A percentile compares a stretch with the other conserved stretches of the same genome.
Conservation (phyloP, 2,329 filamentous ascomycete species). For the Herpomyces periplanetae region DNA sequence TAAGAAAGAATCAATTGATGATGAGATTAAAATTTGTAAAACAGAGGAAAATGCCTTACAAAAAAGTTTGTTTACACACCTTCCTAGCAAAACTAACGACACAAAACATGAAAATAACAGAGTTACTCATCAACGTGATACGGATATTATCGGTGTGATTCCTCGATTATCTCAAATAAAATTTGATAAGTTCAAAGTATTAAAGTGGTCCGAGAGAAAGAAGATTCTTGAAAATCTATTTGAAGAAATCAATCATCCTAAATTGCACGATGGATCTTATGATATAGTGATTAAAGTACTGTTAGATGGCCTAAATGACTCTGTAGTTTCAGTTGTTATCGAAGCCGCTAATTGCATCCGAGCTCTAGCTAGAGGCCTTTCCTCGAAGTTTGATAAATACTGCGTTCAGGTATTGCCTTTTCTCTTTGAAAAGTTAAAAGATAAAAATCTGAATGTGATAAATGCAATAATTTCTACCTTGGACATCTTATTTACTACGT, state of each 20-base stretch:
- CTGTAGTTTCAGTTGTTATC: conserved; percentile 74
- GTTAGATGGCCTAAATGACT: conserved; percentile 94
- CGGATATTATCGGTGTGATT: conserved; percentile 53
- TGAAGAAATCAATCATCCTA: conserved; percentile 35
- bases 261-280: conserved; percentile 66
- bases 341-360: conserved; percentile 79
- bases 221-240: conserved; percentile 56
- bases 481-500: conserved; percentile 24
- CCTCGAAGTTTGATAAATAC: conserved; percentile 38
- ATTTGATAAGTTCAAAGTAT: conserved; percentile 39
- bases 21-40: too few species aligned
- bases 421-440: conserved; percentile 79
- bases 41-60: too few species aligned
- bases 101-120: conserved; percentile 21
- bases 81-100: conserved; percentile 14
- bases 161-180: conserved; percentile 48
- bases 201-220: conserved; percentile 96
- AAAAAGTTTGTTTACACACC: too few species aligned
- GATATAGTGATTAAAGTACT: conserved; percentile 43
- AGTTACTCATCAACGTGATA: conserved; percentile 20
- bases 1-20: conserved; percentile 55
- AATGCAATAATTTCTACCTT: conserved; percentile 58
- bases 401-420: conserved; percentile 40
- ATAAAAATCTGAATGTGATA: conserved; percentile 64
- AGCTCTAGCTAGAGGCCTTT: conserved; percentile 44